Percentiles rank a stretch among this genome's conserved stretches.
Conservation (phyloP, 2,329 filamentous ascomycete genomes). For the Fusarium sp. region DNA sequence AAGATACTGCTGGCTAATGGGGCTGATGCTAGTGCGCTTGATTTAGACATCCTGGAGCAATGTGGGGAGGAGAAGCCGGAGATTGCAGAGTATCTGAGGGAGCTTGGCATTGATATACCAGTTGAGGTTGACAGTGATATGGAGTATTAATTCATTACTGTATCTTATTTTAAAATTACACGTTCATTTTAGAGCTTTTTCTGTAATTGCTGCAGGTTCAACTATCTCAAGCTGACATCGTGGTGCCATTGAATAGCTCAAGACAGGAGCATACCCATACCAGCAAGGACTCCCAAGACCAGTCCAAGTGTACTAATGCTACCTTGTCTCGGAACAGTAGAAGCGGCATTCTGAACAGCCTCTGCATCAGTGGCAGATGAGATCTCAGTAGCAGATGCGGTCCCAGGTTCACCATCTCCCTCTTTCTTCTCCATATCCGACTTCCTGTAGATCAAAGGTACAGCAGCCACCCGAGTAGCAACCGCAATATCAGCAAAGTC, state of each 20-base stretch:
- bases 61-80: conserved; percentile 2
- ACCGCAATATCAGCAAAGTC: not conserved
- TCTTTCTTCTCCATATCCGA: not conserved
- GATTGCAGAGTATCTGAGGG: not conserved
- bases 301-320: not conserved
- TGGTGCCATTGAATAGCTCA: not conserved
- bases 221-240: too few relatives aligned
- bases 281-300: not conserved
- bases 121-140: not conserved
- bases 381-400: not conserved
- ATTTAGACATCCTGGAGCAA: conserved; percentile 4
- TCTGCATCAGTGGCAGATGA: not conserved
- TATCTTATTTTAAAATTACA: fast-evolving
- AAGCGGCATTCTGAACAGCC: not conserved
- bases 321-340: not conserved
- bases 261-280: conserved; percentile 4
- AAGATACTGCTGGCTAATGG: conserved; percentile 7
- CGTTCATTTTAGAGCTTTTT: too few relatives aligned
- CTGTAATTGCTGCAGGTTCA: too few relatives aligned
- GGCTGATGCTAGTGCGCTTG: not conserved
- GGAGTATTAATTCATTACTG: not conserved
- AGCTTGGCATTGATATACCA: not conserved
- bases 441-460: conserved; percentile 7
- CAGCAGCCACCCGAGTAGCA: not conserved
- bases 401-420: not conserved